Base-by-base conservation (phyloP, 306 rosid genomes). In the Hylodesmum podocarpum region DNA sequence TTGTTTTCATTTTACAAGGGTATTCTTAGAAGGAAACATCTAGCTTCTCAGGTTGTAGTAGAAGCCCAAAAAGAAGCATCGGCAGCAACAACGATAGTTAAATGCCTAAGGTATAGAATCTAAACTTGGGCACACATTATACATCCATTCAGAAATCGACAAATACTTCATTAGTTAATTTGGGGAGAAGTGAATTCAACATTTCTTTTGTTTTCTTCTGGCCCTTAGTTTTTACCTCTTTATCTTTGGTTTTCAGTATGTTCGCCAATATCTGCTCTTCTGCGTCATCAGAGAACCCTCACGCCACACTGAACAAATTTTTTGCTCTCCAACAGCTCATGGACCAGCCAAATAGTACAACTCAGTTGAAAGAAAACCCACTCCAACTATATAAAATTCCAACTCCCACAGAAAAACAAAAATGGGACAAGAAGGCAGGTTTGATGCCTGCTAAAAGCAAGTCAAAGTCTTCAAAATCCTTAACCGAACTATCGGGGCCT, bases 41-140 rank as follows among this genome's bases (percentile, higher is more conserved):
- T 90, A 78, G 97, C 97, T n/a, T 85, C 96, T 80, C 78, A 84
- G 83, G 90, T 95, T 39, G 90, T 84, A 62, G 63, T 80, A 82
- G 96, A 92, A 86, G 98, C 99, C 76, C 97, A 95, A 75, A 89
- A 89, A 74, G 97, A 92, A 84, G 96, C 96, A 75, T 73, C 84
- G 15, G 83, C 82, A 46, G 97, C 99, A 72, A 84, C 97, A 72
- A 78, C 65, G 50, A 80, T 89, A 50, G 87, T 91, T 80, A 92
- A 77, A 85, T 90, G 96, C 81, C 87, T 92, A 66, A 88, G 91
- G 99, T 95, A 90, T 33, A 57, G 54, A 37, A 75, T 36, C 16
- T 41, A 78, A 73, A 75, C 46, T 15, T 12, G 37, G 31, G 43
- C 41, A 73, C 33, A 14, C 27, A 14, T 50, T 59, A 34, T 78